These are phyloP conservation scores for Umbellularia californica DNA, from an alignment of 164 flowering plant genomes.

Conservation along the genomic window DNA sequence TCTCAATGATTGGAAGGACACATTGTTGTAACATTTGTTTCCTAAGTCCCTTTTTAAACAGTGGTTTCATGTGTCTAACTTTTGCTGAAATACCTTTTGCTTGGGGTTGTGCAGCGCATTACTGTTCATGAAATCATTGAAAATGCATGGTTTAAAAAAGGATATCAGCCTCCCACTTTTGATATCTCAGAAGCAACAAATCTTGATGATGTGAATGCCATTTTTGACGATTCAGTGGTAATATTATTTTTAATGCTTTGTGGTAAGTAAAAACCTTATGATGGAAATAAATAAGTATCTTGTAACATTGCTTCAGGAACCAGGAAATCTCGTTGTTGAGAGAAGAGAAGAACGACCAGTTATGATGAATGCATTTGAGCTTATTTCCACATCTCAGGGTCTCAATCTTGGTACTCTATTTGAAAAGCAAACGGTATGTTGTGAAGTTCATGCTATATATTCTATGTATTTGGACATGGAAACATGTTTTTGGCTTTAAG, in stretches of 20 bases:
- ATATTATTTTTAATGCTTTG: constrained; percentile 7
- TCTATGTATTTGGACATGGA: background rate
- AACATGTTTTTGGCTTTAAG: background rate
- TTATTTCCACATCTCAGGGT: constrained; percentile 93
- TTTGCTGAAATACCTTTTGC: background rate
- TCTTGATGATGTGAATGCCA: constrained; percentile 78
- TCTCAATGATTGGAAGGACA: constrained; percentile 9
- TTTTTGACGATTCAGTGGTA: constrained; percentile 68
- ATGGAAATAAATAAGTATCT: background rate
- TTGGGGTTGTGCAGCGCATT: constrained; percentile 53
- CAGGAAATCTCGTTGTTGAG: constrained; percentile 78
- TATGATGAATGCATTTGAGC: constrained; percentile 94
- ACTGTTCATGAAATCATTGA: constrained; percentile 75
- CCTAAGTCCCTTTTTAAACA: background rate
- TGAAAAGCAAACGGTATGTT: constrained; percentile 81
- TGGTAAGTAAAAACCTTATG: background rate
- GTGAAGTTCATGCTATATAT: background rate
- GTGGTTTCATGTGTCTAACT: background rate
- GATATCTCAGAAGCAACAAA: constrained; percentile 49
- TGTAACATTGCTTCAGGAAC: constrained; percentile 33
- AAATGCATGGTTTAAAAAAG: constrained; percentile 99
- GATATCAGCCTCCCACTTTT: constrained; percentile 74
- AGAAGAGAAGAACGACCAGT: constrained; percentile 75
- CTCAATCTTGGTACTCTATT: constrained; percentile 79
- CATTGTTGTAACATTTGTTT: background rate